phyloP scores from a whole-genome alignment of 352 stramenopile genomes.

The Phytophthora fragariae region DNA sequence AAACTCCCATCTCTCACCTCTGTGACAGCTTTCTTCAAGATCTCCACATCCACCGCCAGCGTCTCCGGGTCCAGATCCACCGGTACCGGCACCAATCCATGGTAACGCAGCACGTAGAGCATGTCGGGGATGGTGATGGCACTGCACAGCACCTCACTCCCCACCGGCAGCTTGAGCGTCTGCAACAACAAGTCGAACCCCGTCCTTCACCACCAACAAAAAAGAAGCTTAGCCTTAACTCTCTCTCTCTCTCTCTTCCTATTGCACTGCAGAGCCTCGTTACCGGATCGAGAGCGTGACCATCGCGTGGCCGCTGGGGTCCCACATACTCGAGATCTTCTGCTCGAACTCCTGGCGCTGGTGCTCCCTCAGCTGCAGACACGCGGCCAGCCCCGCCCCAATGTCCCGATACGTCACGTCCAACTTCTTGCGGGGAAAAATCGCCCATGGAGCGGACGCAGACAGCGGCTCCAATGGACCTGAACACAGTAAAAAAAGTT shows the following conservation, averaged over 20 bases:
- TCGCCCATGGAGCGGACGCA: slow-evolving; percentile 67
- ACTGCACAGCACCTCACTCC: slow-evolving; percentile 80
- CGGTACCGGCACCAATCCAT: slow-evolving; percentile 77
- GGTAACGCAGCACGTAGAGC: slow-evolving; percentile 79
- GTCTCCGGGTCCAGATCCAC: slow-evolving; percentile 77
- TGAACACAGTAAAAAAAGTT: slow-evolving; percentile 15
- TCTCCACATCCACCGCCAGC: slow-evolving; percentile 61
- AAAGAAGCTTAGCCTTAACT: not conserved
- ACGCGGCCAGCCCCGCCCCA: slow-evolving; percentile 55
- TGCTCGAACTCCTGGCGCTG: slow-evolving; percentile 62
- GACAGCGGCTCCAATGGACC: slow-evolving; percentile 65
- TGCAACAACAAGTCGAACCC: slow-evolving; percentile 85
- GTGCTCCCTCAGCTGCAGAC: slow-evolving; percentile 63
- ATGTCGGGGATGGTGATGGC: slow-evolving; percentile 90
- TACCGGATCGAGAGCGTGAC: slow-evolving; percentile 81
- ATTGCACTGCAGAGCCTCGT: not conserved
- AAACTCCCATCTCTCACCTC: slow-evolving; percentile 29
- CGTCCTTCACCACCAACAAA: slow-evolving; percentile 49
- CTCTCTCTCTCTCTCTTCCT: not conserved
- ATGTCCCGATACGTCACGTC: slow-evolving; percentile 85
- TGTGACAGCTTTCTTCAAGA: slow-evolving; percentile 54
- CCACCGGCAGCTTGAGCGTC: slow-evolving; percentile 70
- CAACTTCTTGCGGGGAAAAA: slow-evolving; percentile 86
- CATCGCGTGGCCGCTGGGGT: slow-evolving; percentile 65
- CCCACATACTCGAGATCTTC: slow-evolving; percentile 62